Base-by-base conservation (phyloP, 139 green algal species). In the Gonium pectorale region DNA sequence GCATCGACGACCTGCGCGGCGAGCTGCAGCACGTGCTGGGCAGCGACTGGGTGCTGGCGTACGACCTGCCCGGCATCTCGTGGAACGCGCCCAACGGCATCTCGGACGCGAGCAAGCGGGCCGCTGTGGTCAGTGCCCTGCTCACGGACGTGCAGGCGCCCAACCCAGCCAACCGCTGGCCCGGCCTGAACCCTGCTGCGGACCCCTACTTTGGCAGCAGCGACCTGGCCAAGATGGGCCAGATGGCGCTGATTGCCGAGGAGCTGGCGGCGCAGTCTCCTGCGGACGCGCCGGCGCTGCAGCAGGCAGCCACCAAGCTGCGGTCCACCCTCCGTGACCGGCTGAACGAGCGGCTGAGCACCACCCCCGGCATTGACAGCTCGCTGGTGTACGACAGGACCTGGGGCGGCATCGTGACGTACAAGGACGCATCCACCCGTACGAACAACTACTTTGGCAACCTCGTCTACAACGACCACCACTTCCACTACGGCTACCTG, bases 381-480 rank as follows among this genome's bases (percentile, higher is more conserved):
- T 83, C 75, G 6, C 49, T 90, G 27, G 54, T 84, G 63, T 88
- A 88, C 60, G 80, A 89, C 68, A 51, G 3, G 37, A 75, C 68
- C 21, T 89, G 80, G 81, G 86, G 80, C 35, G 80, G 86, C 8
- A 21, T 89, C 19, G 40, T 84, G 1, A 26, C 9, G 31, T 63
- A 54, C 22, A 15, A 35, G 7, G 78, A 74, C 31, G 62, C 44
- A 29, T 15, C 43, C 5, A 31, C 7, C 15, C 13, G 52, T 40
- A n/a, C 19, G 7, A 27, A n/a, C 35, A n/a, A 46, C 15, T 73
- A 90, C 68, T 92, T 89, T 79, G 89, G 88, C 11, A 72, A 84
- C 38, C 60, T 49, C 24, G 37, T 81, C n/a, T 93, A 93, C 88
- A 93, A 92, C 79, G 89, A 92, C 87, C 89, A 93, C 66, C 83